Percentiles rank a stretch among this genome's conserved stretches.
These are phyloP conservation scores for Adansonia grandidieri DNA, from an alignment of 441 rosid genomes.

Conservation along the genomic window DNA sequence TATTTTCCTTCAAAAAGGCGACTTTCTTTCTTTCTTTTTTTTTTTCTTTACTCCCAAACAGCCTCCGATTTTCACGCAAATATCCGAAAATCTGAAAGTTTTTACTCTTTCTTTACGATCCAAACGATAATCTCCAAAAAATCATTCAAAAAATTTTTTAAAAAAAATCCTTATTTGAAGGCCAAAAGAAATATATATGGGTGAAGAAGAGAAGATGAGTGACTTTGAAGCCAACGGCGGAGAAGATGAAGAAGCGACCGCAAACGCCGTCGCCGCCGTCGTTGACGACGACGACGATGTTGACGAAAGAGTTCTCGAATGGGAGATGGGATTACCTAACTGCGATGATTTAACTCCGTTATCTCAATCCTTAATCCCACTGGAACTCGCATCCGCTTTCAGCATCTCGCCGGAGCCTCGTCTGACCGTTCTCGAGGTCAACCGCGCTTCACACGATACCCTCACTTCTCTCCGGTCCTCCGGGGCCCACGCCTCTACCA, in stretches of 20 bases:
- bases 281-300: slow-evolving; percentile 34
- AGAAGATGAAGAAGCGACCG: slow-evolving; percentile 30
- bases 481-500: slow-evolving; percentile 34
- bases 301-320: slow-evolving; percentile 66
- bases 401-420: slow-evolving; percentile 69
- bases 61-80: slow-evolving; percentile 26
- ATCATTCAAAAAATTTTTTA: background rate
- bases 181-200: slow-evolving; percentile 41
- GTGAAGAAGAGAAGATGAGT: slow-evolving; percentile 75
- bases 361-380: slow-evolving; percentile 66
- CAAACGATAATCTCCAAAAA: background rate
- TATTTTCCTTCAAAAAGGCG: background rate
- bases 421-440: slow-evolving; percentile 65
- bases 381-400: slow-evolving; percentile 84
- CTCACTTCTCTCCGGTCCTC: slow-evolving; percentile 57
- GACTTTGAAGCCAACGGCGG: slow-evolving; percentile 46
- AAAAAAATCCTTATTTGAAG: background rate
- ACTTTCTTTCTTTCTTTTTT: too few species aligned
- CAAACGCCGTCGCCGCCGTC: background rate
- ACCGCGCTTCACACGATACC: slow-evolving; percentile 67
- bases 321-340: slow-evolving; percentile 88
- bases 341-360: slow-evolving; percentile 77
- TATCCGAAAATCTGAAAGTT: slow-evolving; percentile 15
- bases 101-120: slow-evolving; percentile 19
- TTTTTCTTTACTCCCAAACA: slow-evolving; percentile 40